Conservation (phyloP, 2,329 filamentous ascomycete genomes). For the Nemania sp. region DNA sequence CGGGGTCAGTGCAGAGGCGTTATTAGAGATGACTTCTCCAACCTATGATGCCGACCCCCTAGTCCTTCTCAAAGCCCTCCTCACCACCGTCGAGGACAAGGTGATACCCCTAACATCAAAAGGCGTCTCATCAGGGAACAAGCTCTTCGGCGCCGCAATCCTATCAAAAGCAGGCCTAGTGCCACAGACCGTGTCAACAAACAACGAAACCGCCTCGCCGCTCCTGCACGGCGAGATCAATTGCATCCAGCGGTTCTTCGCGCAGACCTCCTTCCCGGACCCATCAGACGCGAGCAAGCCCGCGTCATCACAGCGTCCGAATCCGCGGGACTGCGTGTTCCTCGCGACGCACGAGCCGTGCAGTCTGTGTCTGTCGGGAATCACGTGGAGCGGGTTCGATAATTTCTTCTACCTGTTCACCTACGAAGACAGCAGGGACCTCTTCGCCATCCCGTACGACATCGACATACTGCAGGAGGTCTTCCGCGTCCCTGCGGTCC, state of each 20-base stretch:
- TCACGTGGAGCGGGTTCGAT: constrained; percentile 68
- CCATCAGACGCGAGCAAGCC: not conserved
- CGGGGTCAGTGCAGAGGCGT: not conserved
- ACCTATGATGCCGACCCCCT: constrained; percentile 45
- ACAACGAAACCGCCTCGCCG: constrained; percentile 66
- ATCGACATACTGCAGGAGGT: constrained; percentile 68
- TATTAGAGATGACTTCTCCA: constrained; percentile 31
- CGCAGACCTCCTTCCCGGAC: constrained; percentile 48
- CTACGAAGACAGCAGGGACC: constrained; percentile 67
- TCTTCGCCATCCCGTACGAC: constrained; percentile 68
- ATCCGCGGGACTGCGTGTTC: constrained; percentile 65
- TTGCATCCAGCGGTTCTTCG: constrained; percentile 70
- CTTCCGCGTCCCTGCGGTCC: constrained; percentile 59
- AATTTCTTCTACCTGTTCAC: constrained; percentile 70
- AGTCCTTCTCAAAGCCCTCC: constrained; percentile 56
- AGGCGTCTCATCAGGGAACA: constrained; percentile 65
- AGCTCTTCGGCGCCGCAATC: constrained; percentile 69
- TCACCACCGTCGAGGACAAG: constrained; percentile 57
- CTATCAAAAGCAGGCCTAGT: constrained; percentile 57
- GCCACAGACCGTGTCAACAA: constrained; percentile 64
- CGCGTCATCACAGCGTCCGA: constrained; percentile 43
- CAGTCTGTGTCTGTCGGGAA: constrained; percentile 68
- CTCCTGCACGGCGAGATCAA: constrained; percentile 71
- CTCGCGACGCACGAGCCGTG: constrained; percentile 71
- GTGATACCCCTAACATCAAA: constrained; percentile 64